These are phyloP conservation scores for Russula abietina DNA, from an alignment of 768 basidiomycete species.

Conservation along the genomic window DNA sequence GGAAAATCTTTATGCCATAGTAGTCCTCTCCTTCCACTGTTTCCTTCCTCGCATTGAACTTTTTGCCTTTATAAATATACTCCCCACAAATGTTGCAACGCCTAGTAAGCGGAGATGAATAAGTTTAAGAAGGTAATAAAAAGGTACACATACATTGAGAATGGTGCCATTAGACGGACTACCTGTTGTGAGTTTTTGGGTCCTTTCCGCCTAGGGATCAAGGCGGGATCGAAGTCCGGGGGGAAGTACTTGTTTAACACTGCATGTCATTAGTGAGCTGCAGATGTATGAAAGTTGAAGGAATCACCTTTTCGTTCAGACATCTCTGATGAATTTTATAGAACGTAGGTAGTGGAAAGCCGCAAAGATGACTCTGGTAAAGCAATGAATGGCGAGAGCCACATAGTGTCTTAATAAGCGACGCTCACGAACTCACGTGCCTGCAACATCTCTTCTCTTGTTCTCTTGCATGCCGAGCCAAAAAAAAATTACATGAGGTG, in stretches of 20 bases:
- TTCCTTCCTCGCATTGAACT: constrained; percentile 98
- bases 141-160: constrained; percentile 71
- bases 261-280: constrained; percentile 30
- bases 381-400: background rate
- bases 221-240: constrained; percentile 96
- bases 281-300: background rate
- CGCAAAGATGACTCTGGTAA: too few relatives aligned
- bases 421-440: too few relatives aligned
- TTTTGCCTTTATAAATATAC: constrained; percentile 99
- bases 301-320: constrained; percentile 73
- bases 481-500: background rate
- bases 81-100: constrained; percentile 95
- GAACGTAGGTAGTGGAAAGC: background rate
- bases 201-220: constrained; percentile 85
- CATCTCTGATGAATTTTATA: constrained; percentile 41
- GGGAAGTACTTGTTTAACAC: constrained; percentile 96
- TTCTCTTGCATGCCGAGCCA: too few relatives aligned
- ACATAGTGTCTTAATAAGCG: background rate
- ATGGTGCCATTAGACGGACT: constrained; percentile 98
- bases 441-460: too few relatives aligned
- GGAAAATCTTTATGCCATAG: constrained; percentile 94
- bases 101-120: constrained; percentile 39
- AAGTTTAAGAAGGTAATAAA: background rate
- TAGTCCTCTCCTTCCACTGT: constrained; percentile 97
- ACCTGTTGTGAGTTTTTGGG: constrained; percentile 96